Conservation (phyloP, 169 alveolate genomes). For the Prorocentrum cordatum region DNA sequence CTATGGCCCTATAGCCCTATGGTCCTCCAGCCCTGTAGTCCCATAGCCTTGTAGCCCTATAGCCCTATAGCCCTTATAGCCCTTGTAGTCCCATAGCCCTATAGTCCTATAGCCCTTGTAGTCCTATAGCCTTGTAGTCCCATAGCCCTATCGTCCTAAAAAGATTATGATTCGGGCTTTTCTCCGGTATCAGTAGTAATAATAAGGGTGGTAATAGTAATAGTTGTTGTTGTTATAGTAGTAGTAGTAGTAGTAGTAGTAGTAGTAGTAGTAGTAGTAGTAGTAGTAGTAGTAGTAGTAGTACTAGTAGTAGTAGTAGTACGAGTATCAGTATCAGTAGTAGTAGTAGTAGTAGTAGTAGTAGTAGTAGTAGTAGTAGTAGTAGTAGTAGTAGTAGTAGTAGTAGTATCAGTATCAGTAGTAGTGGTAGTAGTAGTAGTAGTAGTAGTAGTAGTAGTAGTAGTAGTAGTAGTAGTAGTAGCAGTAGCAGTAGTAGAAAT, state of each 20-base stretch:
- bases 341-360: not conserved
- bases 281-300: not conserved
- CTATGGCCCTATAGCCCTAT: too few relatives aligned
- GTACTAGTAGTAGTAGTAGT: not conserved
- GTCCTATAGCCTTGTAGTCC: too few relatives aligned
- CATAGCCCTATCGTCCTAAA: too few relatives aligned
- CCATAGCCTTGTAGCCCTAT: too few relatives aligned
- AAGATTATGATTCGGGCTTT: too few relatives aligned
- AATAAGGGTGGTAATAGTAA: too few relatives aligned
- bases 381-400: not conserved
- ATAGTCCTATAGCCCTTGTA: too few relatives aligned
- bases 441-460: not conserved
- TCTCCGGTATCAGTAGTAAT: too few relatives aligned
- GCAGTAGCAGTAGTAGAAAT: not conserved
- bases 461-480: not conserved
- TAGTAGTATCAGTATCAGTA: not conserved
- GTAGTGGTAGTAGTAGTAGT: not conserved
- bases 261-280: not conserved
- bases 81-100: too few relatives aligned
- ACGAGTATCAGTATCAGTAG: not conserved
- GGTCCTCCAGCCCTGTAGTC: too few relatives aligned
- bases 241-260: not conserved
- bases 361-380: conserved; percentile 2
- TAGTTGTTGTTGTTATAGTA: too few relatives aligned
- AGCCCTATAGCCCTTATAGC: too few relatives aligned